Base-by-base conservation (phyloP, 1,284 basidiomycete genomes). In the Trichosporon inkin region DNA sequence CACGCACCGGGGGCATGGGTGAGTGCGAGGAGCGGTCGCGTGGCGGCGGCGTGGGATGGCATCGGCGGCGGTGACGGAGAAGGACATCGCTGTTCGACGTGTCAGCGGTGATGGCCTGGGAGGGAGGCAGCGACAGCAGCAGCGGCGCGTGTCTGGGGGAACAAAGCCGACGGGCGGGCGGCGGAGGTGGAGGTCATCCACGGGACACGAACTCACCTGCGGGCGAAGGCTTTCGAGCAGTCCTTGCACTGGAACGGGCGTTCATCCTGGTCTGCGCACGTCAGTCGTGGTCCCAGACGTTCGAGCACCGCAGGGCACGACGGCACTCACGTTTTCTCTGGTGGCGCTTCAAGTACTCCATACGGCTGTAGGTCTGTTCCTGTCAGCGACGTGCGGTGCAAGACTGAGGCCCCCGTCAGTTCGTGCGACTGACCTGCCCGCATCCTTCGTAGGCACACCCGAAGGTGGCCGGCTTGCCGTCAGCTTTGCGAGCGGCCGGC, bases 261-360 rank as follows among this genome's bases (percentile, higher is more conserved):
- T 28, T 73, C 74, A 53, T 78, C 76, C 64, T 77, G 72, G 53
- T 79, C 78, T 79, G 63, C 2, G 37, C 10, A 7, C 17, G 53
- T 60, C 62, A 57, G 62, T 24, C 24, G 10, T 37, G 22, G 41
- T 41, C 13, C 34, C 13, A 20, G 16, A 3, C 19, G 14, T 17
- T 28, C 8, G 10, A 47, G 41, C 22, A 16, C 16, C n/a, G 28
- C 8, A 5, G 28, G 28, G 28, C 28, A n/a, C 28, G 8, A 10
- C 35, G 16, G 39, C 13, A 69, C 77, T 62, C 59, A 79, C 78
- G 78, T 68, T 79, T 79, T 54, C 78, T 61, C 53, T 79, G 77
- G 65, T 79, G 78, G 49, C 78, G 62, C 54, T 76, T 76, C 60
- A 79, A 60, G 59, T 79, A 79, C 62, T 79, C 77, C 70, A 78